Evolutionary conservation across 2,329 filamentous ascomycete species (phyloP).

Genomic region (Ilyonectria mors-panacis): DNA sequence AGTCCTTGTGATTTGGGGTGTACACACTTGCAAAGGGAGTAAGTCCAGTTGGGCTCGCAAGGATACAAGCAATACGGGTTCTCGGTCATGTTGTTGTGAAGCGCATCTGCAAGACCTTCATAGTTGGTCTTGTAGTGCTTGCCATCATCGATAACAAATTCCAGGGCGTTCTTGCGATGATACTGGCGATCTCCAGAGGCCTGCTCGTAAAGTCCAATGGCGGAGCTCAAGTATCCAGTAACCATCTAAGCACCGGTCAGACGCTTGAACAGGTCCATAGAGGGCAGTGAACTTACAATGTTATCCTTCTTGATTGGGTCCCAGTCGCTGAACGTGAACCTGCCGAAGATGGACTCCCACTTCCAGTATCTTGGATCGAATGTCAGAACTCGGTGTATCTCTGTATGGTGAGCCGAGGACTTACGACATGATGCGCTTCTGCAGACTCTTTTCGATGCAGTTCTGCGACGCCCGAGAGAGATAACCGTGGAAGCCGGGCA

Average conservation of each 20-base stretch:
- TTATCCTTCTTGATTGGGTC: constrained; percentile 39
- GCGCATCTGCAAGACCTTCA: constrained; percentile 33
- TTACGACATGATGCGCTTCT: constrained; percentile 36
- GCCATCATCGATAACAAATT: constrained; percentile 30
- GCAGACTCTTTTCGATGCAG: constrained; percentile 40
- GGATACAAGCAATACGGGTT: constrained; percentile 31
- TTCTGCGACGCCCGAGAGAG: constrained; percentile 36
- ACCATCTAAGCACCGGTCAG: constrained; percentile 29
- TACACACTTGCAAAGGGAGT: constrained; percentile 31
- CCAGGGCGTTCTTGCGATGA: constrained; percentile 29
- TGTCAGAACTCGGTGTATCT: not conserved
- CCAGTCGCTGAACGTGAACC: constrained; percentile 30
- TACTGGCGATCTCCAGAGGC: constrained; percentile 33
- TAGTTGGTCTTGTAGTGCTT: constrained; percentile 39
- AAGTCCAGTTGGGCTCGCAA: constrained; percentile 32
- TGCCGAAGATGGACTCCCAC: constrained; percentile 41
- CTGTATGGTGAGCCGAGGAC: not conserved
- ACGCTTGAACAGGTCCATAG: not conserved
- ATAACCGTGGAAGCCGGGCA: constrained; percentile 43
- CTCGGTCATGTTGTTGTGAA: constrained; percentile 33
- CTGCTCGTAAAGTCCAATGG: constrained; percentile 32
- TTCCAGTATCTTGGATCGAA: constrained; percentile 36
- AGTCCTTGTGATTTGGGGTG: not conserved
- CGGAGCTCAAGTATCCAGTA: constrained; percentile 31
- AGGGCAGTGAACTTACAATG: constrained; percentile 19